Percentiles rank a stretch among this genome's conserved stretches.
Conservation (phyloP, 352 stramenopile genomes). For the Aphanomyces stellatus region DNA sequence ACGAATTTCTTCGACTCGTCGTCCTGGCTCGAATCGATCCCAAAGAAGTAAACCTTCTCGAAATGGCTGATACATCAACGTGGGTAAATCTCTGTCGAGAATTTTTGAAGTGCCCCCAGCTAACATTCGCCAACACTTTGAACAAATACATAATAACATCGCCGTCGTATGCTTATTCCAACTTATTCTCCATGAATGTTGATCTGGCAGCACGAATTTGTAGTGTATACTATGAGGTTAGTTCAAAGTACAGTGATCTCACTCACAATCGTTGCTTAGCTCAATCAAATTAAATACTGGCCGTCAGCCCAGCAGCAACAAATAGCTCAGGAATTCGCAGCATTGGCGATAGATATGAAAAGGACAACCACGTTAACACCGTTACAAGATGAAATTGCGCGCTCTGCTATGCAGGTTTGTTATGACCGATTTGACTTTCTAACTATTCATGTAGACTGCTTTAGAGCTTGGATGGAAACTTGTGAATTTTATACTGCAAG, state of each 20-base stretch:
- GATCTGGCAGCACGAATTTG: neutral
- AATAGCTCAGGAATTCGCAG: neutral
- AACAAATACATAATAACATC: too few relatives aligned
- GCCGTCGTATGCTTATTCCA: too few relatives aligned
- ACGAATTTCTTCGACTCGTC: neutral
- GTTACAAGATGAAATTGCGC: neutral
- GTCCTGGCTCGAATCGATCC: neutral
- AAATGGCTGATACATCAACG: neutral
- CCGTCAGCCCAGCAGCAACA: neutral
- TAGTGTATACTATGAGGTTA: neutral
- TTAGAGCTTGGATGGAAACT: neutral
- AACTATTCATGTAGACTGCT: conserved; percentile 1
- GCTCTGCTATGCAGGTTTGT: neutral
- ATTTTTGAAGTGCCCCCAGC: neutral
- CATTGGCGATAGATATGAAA: neutral
- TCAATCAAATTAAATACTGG: conserved; percentile 8
- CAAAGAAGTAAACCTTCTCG: neutral
- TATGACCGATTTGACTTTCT: neutral
- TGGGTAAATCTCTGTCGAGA: neutral
- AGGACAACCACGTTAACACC: neutral
- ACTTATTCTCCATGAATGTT: neutral
- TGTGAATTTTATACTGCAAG: neutral
- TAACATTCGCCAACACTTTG: too few relatives aligned
- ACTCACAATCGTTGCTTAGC: neutral
- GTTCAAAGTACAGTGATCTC: too few relatives aligned